Conservation (phyloP, 805 yeast species). For the Candida qinlingensis region DNA sequence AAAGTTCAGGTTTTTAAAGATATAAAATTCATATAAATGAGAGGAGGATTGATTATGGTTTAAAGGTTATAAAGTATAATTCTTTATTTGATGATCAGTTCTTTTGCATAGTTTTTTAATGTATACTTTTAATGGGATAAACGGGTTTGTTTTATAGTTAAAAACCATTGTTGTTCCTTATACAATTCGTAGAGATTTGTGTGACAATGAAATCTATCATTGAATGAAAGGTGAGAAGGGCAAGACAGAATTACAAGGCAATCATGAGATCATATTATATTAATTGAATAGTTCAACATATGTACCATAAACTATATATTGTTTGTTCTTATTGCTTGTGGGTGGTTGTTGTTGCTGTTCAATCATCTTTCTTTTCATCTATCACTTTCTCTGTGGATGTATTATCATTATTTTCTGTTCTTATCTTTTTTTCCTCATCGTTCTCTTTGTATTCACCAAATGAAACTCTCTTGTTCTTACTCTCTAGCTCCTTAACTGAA, state of each 20-base stretch:
- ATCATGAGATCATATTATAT: too few species aligned
- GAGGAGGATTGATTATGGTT: too few species aligned
- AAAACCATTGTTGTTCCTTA: background rate
- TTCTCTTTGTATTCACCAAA: slow-evolving; percentile 6
- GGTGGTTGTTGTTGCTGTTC: too few species aligned
- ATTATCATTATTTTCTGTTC: background rate
- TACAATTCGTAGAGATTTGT: background rate
- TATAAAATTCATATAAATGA: background rate
- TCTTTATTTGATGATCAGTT: background rate
- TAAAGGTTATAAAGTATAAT: too few species aligned
- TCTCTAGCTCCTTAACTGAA: slow-evolving; percentile 17
- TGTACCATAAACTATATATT: too few species aligned
- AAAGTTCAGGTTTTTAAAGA: background rate
- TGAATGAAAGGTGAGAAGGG: too few species aligned
- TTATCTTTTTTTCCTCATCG: background rate
- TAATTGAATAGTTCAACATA: too few species aligned
- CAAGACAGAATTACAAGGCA: too few species aligned
- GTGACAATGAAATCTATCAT: background rate
- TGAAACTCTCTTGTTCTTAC: slow-evolving; percentile 9
- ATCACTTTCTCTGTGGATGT: background rate
- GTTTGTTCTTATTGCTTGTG: too few species aligned
- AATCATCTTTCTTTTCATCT: background rate
- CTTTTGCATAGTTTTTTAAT: slow-evolving; percentile 4
- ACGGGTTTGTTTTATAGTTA: slow-evolving; percentile 11
- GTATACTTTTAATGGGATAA: slow-evolving; percentile 16